Conservation (phyloP, 257 asterid genomes). For the Catharanthus roseus region DNA sequence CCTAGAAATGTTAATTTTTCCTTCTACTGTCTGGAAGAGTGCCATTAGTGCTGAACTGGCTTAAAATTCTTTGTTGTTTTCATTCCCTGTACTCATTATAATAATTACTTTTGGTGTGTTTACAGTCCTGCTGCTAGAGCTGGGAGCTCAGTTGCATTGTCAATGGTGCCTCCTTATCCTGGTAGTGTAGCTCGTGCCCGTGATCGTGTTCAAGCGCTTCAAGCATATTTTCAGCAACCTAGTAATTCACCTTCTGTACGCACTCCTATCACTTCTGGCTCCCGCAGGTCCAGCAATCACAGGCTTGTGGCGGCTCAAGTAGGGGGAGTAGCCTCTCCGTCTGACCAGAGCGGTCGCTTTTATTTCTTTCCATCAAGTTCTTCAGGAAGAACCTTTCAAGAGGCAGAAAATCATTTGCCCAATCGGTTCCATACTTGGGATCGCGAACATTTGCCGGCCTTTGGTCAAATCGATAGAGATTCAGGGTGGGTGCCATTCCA, state of each 20-base stretch:
- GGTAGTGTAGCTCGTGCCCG: slow-evolving; percentile 53
- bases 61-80: not conserved
- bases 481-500: slow-evolving; percentile 65
- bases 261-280: slow-evolving; percentile 32
- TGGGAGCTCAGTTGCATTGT: slow-evolving; percentile 59
- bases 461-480: slow-evolving; percentile 49
- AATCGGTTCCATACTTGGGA: slow-evolving; percentile 53
- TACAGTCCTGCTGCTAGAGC: slow-evolving; percentile 64
- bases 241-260: slow-evolving; percentile 41
- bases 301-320: slow-evolving; percentile 44
- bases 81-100: not conserved
- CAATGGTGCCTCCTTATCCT: slow-evolving; percentile 59
- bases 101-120: slow-evolving; percentile 2
- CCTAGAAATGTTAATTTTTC: not conserved
- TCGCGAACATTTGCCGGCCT: slow-evolving; percentile 45
- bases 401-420: slow-evolving; percentile 42
- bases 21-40: not conserved
- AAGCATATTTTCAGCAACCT: slow-evolving; percentile 68
- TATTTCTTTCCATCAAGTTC: slow-evolving; percentile 54
- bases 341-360: slow-evolving; percentile 54
- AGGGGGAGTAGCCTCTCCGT: slow-evolving; percentile 44
- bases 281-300: slow-evolving; percentile 51
- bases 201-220: slow-evolving; percentile 64
- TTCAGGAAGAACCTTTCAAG: slow-evolving; percentile 57
- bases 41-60: not conserved